Base-by-base conservation (phyloP, 2,329 filamentous ascomycete species). In the Aspergillus hiratsukae region DNA sequence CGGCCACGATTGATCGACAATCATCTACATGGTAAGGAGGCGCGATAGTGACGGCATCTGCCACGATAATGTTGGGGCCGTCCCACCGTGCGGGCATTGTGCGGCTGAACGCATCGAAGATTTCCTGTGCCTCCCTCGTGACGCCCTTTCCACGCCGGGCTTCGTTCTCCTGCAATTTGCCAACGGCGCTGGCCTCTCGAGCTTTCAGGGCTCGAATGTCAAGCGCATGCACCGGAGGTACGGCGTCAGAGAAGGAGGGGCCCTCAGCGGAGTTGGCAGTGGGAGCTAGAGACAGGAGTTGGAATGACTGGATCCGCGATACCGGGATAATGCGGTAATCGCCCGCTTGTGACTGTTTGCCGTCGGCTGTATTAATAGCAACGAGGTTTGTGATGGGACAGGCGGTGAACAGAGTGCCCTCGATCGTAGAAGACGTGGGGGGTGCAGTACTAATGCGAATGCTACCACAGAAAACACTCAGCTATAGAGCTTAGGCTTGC, bases 71-170 rank as follows among this genome's bases (percentile, higher is more conserved):
- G 51, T 77, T 77, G 35, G 76, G 74, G 19, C 80, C 81, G 61
- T 83, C 78, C 84, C 84, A 87, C 58, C 82, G 78, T 28, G 81
- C 79, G 9, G 83, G 83, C 66, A 83, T 85, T 70, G 83, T 83
- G 63, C 82, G 79, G 58, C 78, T 80, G 53, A 87, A 78, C 10
- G 80, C 78, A 73, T 87, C 83, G 63, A 84, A 87, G 17, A 87
- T 74, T 53, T 85, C 83, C 70, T 87, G 85, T 27, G 80, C 84
- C 60, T 86, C 83, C 40, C 75, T 78, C 40, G 77, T 82, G 7
- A 87, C 84, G 9, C 83, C 83, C 69, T 83, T 85, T 54, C 83
- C 84, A 57, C 80, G 77, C 54, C 80, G 78, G n/a, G 78, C 76
- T 61, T 86, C 83, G 58, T 78, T 75, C 58, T 84, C 81, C 66